Percentiles rank a stretch among this genome's conserved stretches.
Evolutionary conservation across 352 stramenopile species (phyloP).

Genomic region (Phytophthora parvispora): DNA sequence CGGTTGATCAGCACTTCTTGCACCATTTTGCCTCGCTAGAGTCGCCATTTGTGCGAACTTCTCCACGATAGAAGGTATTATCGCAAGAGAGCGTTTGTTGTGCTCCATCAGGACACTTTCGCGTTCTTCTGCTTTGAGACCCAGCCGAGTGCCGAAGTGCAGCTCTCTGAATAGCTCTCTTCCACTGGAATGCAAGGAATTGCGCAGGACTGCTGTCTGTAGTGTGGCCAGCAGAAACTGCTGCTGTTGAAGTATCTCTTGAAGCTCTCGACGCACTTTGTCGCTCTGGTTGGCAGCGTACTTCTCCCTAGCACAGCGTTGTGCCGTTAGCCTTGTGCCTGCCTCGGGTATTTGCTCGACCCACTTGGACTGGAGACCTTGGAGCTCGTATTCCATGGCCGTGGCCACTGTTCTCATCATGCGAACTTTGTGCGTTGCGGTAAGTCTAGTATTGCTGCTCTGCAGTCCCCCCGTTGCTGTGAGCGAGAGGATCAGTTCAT

Average conservation of each 20-base stretch:
- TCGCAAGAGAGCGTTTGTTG: background rate
- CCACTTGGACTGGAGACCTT: conserved; percentile 25
- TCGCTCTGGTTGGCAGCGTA: background rate
- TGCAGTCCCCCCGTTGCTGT: background rate
- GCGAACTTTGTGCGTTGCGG: background rate
- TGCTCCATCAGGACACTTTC: background rate
- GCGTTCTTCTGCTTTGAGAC: background rate
- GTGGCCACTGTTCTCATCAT: conserved; percentile 28
- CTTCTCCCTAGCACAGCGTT: background rate
- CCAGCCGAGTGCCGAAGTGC: background rate
- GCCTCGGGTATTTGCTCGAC: conserved; percentile 18
- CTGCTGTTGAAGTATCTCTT: background rate
- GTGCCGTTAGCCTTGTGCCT: background rate
- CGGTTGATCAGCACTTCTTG: too few relatives aligned
- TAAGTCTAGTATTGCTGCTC: background rate
- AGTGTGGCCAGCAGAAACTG: background rate
- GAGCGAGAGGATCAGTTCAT: too few relatives aligned
- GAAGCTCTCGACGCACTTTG: background rate
- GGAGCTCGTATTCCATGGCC: conserved; percentile 34
- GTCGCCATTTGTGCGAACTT: conserved; percentile 9
- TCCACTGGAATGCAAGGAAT: background rate
- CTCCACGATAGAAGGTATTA: background rate
- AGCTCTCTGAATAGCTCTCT: background rate
- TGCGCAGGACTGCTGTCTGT: background rate
- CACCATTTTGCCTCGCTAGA: conserved; percentile 1